A percentile compares a stretch with the other conserved stretches of the same genome.
Conservation (phyloP, 106 monocot species). For the Allium fistulosum region DNA sequence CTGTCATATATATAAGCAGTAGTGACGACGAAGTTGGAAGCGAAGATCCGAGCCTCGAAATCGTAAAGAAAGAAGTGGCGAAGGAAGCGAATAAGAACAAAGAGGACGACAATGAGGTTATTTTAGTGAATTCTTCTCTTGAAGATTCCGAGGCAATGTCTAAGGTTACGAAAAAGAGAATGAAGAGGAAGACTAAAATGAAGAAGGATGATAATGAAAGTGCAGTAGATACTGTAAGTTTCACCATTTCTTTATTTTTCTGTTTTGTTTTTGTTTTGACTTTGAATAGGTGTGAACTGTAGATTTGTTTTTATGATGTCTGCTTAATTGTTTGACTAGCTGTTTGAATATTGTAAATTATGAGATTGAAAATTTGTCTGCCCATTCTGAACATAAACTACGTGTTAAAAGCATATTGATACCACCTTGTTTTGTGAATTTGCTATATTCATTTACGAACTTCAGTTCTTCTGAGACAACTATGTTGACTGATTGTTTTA, state of each 20-base stretch:
- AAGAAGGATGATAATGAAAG: conserved; percentile 9
- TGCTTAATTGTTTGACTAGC: neutral
- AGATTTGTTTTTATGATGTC: neutral
- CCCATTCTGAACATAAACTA: neutral
- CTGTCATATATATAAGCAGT: conserved; percentile 28
- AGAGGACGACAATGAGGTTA: conserved; percentile 5
- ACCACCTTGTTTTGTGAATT: too few species aligned
- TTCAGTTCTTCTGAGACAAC: too few species aligned
- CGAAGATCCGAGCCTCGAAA: conserved; percentile 52
- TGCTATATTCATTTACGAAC: too few species aligned
- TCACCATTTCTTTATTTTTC: neutral
- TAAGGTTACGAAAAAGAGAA: conserved; percentile 18
- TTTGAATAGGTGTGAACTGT: neutral
- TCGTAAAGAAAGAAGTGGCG: conserved; percentile 35
- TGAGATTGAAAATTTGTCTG: neutral
- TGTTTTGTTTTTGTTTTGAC: neutral
- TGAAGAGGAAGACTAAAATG: conserved; percentile 25
- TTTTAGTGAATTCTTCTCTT: conserved; percentile 9
- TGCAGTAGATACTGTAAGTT: conserved; percentile 9
- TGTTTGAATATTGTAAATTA: neutral
- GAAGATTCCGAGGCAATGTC: conserved; percentile 12
- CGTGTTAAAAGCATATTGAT: too few species aligned
- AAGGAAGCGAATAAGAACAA: conserved; percentile 20
- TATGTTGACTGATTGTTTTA: too few species aligned
- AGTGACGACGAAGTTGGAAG: conserved; percentile 84